Conservation (phyloP, 2,329 filamentous ascomycete species). For the Fusarium foetens region DNA sequence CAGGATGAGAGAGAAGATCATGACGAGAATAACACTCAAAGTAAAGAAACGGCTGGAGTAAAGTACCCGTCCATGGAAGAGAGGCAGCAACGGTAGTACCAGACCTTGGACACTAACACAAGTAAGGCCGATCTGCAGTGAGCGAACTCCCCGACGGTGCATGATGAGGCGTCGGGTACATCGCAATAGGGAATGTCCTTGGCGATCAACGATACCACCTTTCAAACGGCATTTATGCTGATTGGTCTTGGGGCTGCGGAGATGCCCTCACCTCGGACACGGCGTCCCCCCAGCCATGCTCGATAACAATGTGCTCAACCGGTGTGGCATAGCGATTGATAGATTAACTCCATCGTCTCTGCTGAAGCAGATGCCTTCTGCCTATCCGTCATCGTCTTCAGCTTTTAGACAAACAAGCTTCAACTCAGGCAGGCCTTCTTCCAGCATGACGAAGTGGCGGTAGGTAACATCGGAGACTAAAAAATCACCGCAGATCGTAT, state of each 20-base stretch:
- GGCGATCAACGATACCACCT: constrained; percentile 11
- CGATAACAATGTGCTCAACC: background rate
- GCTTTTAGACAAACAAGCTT: background rate
- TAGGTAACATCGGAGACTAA: background rate
- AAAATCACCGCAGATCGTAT: background rate
- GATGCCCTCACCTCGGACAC: constrained; percentile 11
- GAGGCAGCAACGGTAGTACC: background rate
- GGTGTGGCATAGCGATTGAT: background rate
- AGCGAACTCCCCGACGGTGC: constrained; percentile 20
- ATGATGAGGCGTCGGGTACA: background rate
- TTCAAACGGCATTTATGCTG: background rate
- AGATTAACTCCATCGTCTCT: background rate
- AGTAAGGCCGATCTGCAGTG: background rate
- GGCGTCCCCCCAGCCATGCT: constrained; percentile 10
- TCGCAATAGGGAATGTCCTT: constrained; percentile 1
- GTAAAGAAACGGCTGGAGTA: background rate
- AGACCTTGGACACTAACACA: background rate
- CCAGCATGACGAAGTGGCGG: constrained; percentile 11
- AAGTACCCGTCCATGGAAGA: background rate
- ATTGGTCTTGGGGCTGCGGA: constrained; percentile 1
- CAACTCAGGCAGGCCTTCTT: background rate
- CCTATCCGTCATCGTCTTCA: background rate
- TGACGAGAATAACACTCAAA: background rate
- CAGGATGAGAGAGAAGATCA: background rate
- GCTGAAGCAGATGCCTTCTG: background rate